Base-by-base conservation (phyloP, 73 alveolate genomes). In the Tetrahymena malaccensis region DNA sequence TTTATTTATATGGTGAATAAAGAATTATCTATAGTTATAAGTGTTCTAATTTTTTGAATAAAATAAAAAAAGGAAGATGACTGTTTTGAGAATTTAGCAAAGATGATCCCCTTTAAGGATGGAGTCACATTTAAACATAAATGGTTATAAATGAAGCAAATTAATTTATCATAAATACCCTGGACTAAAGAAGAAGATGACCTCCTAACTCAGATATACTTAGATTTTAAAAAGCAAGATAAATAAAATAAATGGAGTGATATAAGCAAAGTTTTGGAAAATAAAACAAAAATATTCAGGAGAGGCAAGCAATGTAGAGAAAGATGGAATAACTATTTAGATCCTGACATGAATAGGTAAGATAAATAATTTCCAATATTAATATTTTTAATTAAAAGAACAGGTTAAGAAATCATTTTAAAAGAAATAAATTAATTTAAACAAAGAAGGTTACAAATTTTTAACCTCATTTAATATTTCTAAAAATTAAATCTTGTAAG, bases 291-390 rank as follows among this genome's bases (percentile, higher is more conserved):
- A 31, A 31, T 70, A 27, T 70, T 70, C 43, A 70, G 89, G 10
- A 94, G 93, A 57, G 96, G 94, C 10, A 94, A 94, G 93, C 94
- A 94, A 83, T 94, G 96, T 35, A 94, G 96, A 94, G 96, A 94
- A 85, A 94, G 96, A 83, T 94, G 96, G 96, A 94, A 94, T 44
- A 94, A 94, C 70, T 57, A 94, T 35, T 70, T 94, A 25, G 96
- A 94, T 83, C 96, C 96, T 9, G 31, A 38, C 33, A 94, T 94
- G 31, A 94, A 94, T 58, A 94, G 96, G 89, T 70, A 70, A 27
- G 9, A 50, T 0, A 50, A 5, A 19, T 50, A 50, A 13, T 31
- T 13, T 50, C 16, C 7, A 15, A 50, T 5, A 50, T 11, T 10
- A 40, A 40, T 40, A 0, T 10, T 40, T 40, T 40, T 10, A 40